phyloP scores from a whole-genome alignment of 2,329 filamentous ascomycete genomes.

The Ceratocystis diversiconidia region DNA sequence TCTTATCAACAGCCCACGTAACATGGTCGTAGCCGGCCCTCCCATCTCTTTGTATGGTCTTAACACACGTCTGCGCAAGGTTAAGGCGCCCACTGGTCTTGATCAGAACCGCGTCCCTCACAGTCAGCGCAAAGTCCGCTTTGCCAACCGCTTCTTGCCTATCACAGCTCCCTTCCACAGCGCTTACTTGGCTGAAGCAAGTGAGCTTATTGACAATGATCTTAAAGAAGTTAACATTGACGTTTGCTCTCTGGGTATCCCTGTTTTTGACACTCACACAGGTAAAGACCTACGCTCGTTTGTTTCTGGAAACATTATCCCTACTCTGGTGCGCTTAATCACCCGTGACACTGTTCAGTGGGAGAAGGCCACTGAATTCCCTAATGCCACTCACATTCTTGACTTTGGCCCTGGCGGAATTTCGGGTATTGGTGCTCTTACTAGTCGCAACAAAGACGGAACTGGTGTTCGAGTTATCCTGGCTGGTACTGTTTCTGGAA shows the following conservation, averaged over 20 bases:
- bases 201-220: constrained; percentile 71
- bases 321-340: constrained; percentile 78
- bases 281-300: constrained; percentile 67
- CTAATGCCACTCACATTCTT: constrained; percentile 79
- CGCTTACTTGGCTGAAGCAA: constrained; percentile 74
- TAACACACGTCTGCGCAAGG: constrained; percentile 86
- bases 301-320: constrained; percentile 65
- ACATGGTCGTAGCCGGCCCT: constrained; percentile 91
- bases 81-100: constrained; percentile 92
- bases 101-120: constrained; percentile 90
- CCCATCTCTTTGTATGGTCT: constrained; percentile 93
- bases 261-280: constrained; percentile 81
- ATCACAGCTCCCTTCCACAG: constrained; percentile 99
- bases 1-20: constrained; percentile 89
- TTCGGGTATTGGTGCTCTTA: constrained; percentile 86
- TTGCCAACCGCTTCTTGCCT: constrained; percentile 90
- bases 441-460: constrained; percentile 97
- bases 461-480: constrained; percentile 94
- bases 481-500: constrained; percentile 82
- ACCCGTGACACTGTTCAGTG: constrained; percentile 89
- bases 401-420: constrained; percentile 96
- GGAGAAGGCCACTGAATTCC: constrained; percentile 89
- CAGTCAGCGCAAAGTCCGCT: constrained; percentile 91
- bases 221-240: constrained; percentile 69
- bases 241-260: constrained; percentile 58